Base-by-base conservation (phyloP, 2,329 filamentous ascomycete species). In the Colletotrichum sp. region DNA sequence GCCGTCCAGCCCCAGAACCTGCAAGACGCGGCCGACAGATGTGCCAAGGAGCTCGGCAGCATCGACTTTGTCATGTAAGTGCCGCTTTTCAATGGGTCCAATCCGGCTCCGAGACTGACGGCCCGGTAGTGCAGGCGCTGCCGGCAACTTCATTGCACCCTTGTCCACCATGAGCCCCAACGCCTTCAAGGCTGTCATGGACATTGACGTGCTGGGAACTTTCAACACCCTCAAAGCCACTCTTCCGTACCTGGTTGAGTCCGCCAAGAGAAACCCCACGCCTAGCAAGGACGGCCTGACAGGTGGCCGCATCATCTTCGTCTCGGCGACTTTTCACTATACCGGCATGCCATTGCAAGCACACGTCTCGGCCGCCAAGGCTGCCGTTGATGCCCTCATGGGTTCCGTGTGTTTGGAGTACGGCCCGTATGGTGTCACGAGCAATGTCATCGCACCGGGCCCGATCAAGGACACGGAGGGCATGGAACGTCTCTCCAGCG, bases 171-270 rank as follows among this genome's bases (percentile, higher is more conserved):
- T 99, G 66, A 95, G 92, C 55, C 87, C 94, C 75, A 99, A 99
- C 83, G 97, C 95, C 5, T 98, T 99, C 92, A 98, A 96, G 85
- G 90, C 95, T 0, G 97, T 99, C 79, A 96, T 99, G 81, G 97
- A 99, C 77, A 99, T 99, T 82, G 97, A 99, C 83, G 94, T 98
- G 4, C 85, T 99, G 44, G 97, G 97, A 36, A 98, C 95, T 19
- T 99, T 95, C 87, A 98, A 99, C 87, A 98, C 96, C 4, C 90
- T 98, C 82, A 99, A 99, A 87, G 96, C 96, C 5, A 97, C 95
- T 1, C 87, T 98, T 39, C 95, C 95, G 0, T 90, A 98, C 81
- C 91, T 99, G 5, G 86, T 95, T 15, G 89, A 92, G 80, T 98
- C 95, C n/a, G 93, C 94, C 2, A 85, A 87, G 39, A 91, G 90